Conservation (phyloP, 2,329 filamentous ascomycete species). For the Stagonosporopsis rhizophila region DNA sequence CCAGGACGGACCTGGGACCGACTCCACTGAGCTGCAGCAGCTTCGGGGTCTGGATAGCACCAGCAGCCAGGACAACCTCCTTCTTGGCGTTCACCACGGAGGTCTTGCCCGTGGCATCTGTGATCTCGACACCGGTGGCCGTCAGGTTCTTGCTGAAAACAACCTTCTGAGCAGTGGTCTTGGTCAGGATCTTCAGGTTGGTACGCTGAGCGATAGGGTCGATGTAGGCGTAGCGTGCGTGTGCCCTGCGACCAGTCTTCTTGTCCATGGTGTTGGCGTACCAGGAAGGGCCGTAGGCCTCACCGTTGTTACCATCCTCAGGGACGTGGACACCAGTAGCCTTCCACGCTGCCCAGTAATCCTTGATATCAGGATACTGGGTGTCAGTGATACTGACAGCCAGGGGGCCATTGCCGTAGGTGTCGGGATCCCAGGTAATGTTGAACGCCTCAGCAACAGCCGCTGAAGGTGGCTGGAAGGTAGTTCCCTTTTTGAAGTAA, state of each 20-base stretch:
- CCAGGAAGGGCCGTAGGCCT: conserved; percentile 33
- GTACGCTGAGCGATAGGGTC: conserved; percentile 35
- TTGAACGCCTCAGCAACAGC: conserved; percentile 30
- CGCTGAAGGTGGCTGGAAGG: conserved; percentile 33
- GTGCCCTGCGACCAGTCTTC: conserved; percentile 30
- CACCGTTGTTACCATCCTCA: conserved; percentile 34
- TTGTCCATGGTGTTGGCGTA: conserved; percentile 40
- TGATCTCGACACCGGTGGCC: conserved; percentile 31
- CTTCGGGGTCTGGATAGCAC: conserved; percentile 64
- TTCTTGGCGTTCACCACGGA: conserved; percentile 33
- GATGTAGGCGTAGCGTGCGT: conserved; percentile 41
- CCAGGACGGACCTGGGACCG: conserved; percentile 38
- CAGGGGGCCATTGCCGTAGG: conserved; percentile 37
- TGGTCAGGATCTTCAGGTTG: conserved; percentile 38
- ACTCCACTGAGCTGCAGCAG: conserved; percentile 50
- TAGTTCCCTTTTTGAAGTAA: conserved; percentile 39
- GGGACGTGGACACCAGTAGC: conserved; percentile 26
- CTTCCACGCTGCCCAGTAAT: conserved; percentile 37
- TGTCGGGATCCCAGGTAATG: conserved; percentile 37
- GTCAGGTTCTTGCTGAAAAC: conserved; percentile 27
- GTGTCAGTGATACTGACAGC: conserved; percentile 34
- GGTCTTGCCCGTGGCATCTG: conserved; percentile 21
- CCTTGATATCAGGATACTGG: conserved; percentile 39
- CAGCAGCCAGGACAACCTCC: conserved; percentile 68
- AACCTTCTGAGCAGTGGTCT: conserved; percentile 31